A percentile compares a stretch with the other conserved stretches of the same genome.
phyloP scores from a whole-genome alignment of 345 rosid species.

The Populus pruinosa region DNA sequence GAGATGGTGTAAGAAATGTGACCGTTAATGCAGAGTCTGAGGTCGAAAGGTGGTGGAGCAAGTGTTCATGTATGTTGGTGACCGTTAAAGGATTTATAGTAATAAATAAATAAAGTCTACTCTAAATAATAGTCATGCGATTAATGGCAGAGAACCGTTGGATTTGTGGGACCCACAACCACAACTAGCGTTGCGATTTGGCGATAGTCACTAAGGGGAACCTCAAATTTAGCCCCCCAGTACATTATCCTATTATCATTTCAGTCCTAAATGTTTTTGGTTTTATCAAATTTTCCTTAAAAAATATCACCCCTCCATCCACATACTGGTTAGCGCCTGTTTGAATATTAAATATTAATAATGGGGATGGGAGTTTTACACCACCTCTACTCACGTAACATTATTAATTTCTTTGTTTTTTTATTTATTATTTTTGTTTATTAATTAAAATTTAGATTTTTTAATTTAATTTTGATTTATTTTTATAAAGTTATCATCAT shows the following conservation, averaged over 20 bases:
- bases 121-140: neutral
- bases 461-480: no score
- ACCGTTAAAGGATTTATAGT: slow-evolving; percentile 34
- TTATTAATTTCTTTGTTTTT: no score
- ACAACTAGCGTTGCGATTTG: neutral
- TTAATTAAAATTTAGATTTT: no score
- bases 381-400: no score
- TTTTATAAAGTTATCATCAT: no score
- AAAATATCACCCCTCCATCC: no score
- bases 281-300: neutral
- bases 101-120: neutral
- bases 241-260: neutral
- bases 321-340: no score
- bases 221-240: neutral
- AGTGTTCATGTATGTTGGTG: slow-evolving; percentile 5
- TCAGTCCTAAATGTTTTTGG: neutral
- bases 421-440: no score
- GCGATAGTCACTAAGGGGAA: neutral
- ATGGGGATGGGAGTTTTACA: no score
- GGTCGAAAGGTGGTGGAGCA: slow-evolving; percentile 7
- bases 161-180: neutral
- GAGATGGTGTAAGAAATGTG: neutral
- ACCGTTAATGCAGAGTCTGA: neutral
- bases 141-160: neutral
- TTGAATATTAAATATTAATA: no score